Evolutionary conservation across 305 asterid genomes (phyloP).

Genomic region (Fraxinus baroniana): DNA sequence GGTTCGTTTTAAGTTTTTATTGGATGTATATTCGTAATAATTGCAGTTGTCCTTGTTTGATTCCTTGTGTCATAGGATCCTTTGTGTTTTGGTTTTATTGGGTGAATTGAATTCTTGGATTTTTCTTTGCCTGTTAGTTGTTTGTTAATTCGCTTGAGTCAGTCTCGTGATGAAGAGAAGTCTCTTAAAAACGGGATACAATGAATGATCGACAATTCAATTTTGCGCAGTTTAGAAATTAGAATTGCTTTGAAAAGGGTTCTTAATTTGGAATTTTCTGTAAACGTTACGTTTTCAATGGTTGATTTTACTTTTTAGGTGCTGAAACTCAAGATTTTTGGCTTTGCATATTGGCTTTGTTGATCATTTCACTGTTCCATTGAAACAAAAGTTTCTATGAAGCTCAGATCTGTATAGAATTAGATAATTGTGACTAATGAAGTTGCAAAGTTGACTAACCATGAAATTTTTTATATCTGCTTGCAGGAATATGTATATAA

Average conservation of each 20-base stretch:
- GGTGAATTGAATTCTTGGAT: not conserved
- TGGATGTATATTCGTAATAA: not conserved
- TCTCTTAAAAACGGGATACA: not conserved
- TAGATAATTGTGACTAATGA: constrained; percentile 1
- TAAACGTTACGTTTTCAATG: constrained; percentile 11
- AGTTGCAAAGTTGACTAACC: constrained; percentile 34
- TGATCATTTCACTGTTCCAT: constrained; percentile 12
- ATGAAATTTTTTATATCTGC: not conserved
- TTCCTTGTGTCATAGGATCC: not conserved
- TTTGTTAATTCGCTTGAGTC: not conserved
- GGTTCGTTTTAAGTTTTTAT: constrained; percentile 28
- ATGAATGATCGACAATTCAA: not conserved
- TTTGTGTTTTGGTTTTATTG: not conserved
- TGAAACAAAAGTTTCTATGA: constrained; percentile 21
- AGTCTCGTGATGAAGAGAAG: not conserved
- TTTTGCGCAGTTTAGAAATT: not conserved
- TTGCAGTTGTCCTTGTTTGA: not conserved
- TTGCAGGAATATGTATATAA: constrained; percentile 87
- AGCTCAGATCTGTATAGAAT: constrained; percentile 13
- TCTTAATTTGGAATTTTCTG: not conserved
- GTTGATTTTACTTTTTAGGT: not conserved
- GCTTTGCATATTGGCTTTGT: not conserved
- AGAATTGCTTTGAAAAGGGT: not conserved
- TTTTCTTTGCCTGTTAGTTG: not conserved
- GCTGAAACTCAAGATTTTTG: not conserved